Conservation (phyloP, 2,329 filamentous ascomycete genomes). For the Diaporthe citrichinensis region DNA sequence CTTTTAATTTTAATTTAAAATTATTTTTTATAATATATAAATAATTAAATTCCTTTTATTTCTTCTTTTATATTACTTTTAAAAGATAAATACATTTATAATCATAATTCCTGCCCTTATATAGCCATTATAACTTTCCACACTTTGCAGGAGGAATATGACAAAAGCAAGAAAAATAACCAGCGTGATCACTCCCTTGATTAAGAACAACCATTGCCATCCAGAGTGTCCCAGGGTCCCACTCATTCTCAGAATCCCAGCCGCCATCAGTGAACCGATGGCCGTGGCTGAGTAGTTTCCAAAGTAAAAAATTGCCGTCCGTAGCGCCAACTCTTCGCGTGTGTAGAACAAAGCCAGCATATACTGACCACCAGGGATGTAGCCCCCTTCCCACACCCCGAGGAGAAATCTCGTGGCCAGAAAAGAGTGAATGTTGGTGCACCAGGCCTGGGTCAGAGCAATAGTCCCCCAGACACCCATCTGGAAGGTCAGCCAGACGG, state of each 20-base stretch:
- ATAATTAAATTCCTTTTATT: no score
- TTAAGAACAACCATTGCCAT: conserved; percentile 43
- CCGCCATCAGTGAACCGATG: conserved; percentile 39
- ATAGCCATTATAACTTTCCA: no score
- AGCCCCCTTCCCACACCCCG: conserved; percentile 57
- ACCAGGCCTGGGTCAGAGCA: conserved; percentile 58
- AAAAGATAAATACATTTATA: no score
- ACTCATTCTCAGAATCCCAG: conserved; percentile 37
- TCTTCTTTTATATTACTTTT: no score
- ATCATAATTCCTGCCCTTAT: no score
- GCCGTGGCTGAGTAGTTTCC: conserved; percentile 55
- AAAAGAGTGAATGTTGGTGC: conserved; percentile 50
- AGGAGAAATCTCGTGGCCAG: conserved; percentile 56
- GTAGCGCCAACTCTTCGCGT: conserved; percentile 55
- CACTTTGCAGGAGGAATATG: conserved; percentile 35
- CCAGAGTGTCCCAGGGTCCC: conserved; percentile 36
- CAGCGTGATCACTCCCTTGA: conserved; percentile 38
- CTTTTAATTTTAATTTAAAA: no score
- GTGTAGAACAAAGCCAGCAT: conserved; percentile 59
- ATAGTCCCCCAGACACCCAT: conserved; percentile 57
- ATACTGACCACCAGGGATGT: conserved; percentile 55
- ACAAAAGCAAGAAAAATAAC: conserved; percentile 32
- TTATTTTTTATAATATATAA: no score
- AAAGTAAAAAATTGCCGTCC: conserved; percentile 59
- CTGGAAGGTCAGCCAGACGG: conserved; percentile 57